Base-by-base conservation (phyloP, 2,329 filamentous ascomycete species). In the Pseudogymnoascus sp. region DNA sequence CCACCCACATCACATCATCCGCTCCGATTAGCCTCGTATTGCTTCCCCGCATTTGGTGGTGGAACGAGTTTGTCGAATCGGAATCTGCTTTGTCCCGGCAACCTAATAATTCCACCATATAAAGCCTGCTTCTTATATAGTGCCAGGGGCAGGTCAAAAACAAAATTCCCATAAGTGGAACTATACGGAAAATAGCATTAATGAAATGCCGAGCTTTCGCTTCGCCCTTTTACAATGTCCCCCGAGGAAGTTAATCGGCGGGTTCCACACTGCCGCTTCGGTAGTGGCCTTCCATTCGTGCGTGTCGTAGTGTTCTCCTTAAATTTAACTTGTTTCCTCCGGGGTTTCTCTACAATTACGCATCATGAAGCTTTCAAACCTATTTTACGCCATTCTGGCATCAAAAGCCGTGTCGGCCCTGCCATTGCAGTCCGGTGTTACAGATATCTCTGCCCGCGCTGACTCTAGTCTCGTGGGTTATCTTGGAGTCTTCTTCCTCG, bases 401-500 rank as follows among this genome's bases (percentile, higher is more conserved):
- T 52, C 41, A 30, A 30, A n/a, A 23, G 9, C 23, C 1, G 26
- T 30, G 18, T 52, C 23, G 6, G 23, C 41, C 8, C 12, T 30
- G 9, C 41, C 41, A 2, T 15, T 18, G 6, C n/a, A 52, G 41
- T 28, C 23, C 5, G 23, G 15, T 15, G 13, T 52, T 30, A 58
- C 52, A 10, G 56, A 59, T 7, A 56, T 63, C 13, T 26, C 57
- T 15, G n/a, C 39, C 12, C 59, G 63, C 4, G 63, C 62, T 6
- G 62, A 76, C 41, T 12, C 75, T 0, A 74, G 69, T 57, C 69
- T 80, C 2, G 76, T 75, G 0, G 77, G 78, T 2, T 82, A 82
- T 66, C 69, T 82, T 1, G 78, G 78, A 2, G 78, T 76, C 7
- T 80, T 82, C 67, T 82, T 82, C 66, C 74, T 81, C 3, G 79